Percentiles rank a stretch among this genome's conserved stretches.
phyloP scores from a whole-genome alignment of 108 stramenopile species.

The Pinguiococcus pyrenoidosus region DNA sequence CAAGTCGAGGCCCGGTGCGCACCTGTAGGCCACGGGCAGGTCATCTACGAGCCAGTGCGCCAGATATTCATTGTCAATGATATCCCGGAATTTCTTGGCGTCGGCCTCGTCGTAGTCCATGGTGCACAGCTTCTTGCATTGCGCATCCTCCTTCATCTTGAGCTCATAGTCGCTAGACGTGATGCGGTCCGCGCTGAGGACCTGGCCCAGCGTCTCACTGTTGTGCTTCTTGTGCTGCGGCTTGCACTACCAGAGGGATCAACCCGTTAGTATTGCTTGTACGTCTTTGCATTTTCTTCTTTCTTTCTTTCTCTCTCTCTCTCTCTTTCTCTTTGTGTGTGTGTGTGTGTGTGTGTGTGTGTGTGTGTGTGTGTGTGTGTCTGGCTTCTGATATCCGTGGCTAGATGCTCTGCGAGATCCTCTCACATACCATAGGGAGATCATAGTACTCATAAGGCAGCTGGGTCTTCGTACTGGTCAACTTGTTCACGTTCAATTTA shows the following conservation, averaged over 20 bases:
- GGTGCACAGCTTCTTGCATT: constrained; percentile 4
- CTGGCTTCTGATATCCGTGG: too few species aligned
- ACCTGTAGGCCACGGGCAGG: constrained; percentile 69
- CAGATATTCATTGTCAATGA: constrained; percentile 82
- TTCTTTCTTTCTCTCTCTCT: too few species aligned
- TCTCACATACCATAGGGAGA: too few species aligned
- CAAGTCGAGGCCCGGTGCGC: constrained; percentile 9
- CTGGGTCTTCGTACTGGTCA: constrained; percentile 42
- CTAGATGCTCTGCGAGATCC: too few species aligned
- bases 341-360: too few species aligned
- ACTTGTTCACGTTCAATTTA: constrained; percentile 33
- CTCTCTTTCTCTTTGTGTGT: too few species aligned
- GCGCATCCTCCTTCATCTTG: constrained; percentile 5
- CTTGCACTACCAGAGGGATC: constrained; percentile 60
- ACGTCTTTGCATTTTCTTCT: too few species aligned
- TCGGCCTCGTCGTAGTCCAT: constrained; percentile 1
- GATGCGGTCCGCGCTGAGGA: constrained; percentile 39
- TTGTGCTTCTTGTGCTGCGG: constrained; percentile 21
- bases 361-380: too few species aligned
- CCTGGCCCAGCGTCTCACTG: constrained; percentile 37
- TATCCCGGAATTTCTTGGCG: constrained; percentile 48
- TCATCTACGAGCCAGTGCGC: constrained; percentile 98
- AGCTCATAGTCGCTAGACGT: constrained; percentile 23
- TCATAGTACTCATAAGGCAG: constrained; percentile 90
- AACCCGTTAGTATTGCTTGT: too few species aligned